Conservation (phyloP, 1,284 basidiomycete species). For the Rhodotorula sp. region DNA sequence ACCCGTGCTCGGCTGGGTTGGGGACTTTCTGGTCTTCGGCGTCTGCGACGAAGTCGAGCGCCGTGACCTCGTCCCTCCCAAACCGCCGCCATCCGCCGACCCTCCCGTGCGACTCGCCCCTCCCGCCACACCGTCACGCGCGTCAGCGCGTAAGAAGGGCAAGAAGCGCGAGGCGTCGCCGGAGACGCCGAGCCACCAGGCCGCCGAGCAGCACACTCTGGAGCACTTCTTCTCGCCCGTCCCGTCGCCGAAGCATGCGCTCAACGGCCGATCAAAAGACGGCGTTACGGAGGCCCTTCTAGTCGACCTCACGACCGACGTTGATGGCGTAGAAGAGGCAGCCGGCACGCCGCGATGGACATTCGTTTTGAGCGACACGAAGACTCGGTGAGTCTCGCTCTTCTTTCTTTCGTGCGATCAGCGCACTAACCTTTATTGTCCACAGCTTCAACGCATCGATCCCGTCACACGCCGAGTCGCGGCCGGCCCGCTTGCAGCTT, state of each 20-base stretch:
- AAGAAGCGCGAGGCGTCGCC: neutral
- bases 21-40: slow-evolving; percentile 41
- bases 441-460: slow-evolving; percentile 29
- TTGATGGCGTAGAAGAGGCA: neutral
- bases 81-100: neutral
- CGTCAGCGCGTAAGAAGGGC: neutral
- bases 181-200: neutral
- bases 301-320: neutral
- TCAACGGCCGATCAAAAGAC: neutral
- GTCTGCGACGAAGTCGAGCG: slow-evolving; percentile 45
- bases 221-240: slow-evolving; percentile 15
- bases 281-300: neutral
- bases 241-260: slow-evolving; percentile 11
- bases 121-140: neutral
- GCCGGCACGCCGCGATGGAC: slow-evolving; percentile 1
- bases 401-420: accelerated
- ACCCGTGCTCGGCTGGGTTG: slow-evolving; percentile 40
- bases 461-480: slow-evolving; percentile 20
- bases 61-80: slow-evolving; percentile 11
- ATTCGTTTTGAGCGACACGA: slow-evolving; percentile 34
- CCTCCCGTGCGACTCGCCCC: slow-evolving; percentile 8
- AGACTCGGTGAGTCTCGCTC: slow-evolving; percentile 29
- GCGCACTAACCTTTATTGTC: neutral
- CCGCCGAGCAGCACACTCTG: slow-evolving; percentile 4
- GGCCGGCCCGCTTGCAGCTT: slow-evolving; percentile 35